A percentile compares a stretch with the other conserved stretches of the same genome.
phyloP scores from a whole-genome alignment of 192 early-diverging fungal species.

The Podochytrium sp. region DNA sequence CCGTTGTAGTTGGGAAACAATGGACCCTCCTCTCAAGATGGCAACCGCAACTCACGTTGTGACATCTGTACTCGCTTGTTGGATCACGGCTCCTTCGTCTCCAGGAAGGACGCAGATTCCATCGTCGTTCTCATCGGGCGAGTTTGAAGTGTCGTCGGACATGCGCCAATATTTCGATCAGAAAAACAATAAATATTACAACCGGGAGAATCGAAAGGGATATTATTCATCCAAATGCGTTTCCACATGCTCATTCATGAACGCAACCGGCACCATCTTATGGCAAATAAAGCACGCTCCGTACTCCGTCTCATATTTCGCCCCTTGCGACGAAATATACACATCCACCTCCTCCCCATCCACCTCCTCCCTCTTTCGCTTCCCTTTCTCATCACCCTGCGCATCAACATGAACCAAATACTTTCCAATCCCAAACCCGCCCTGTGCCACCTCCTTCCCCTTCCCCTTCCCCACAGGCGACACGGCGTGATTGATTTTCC shows the following conservation, averaged over 20 bases:
- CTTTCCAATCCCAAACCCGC: background rate
- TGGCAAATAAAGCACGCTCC: background rate
- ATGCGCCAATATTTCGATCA: background rate
- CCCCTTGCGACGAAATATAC: slow-evolving; percentile 1
- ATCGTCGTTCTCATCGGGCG: background rate
- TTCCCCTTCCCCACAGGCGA: background rate
- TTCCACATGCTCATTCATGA: slow-evolving; percentile 1
- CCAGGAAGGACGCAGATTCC: background rate
- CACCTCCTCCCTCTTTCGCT: background rate
- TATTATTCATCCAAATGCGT: background rate
- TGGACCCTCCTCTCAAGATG: no score
- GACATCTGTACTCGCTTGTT: slow-evolving; percentile 9
- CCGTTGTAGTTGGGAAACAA: no score
- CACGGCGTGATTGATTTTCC: background rate
- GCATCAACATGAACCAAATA: background rate
- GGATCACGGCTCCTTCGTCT: slow-evolving; percentile 2
- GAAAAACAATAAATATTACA: background rate
- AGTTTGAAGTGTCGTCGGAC: background rate
- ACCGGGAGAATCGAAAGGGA: no score
- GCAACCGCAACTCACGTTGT: slow-evolving; percentile 32
- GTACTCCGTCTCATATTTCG: background rate
- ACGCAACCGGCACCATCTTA: background rate
- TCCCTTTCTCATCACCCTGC: background rate
- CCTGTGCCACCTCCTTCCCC: background rate
- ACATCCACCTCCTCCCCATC: background rate